Conservation (phyloP, 2,329 filamentous ascomycete species). For the Orbilia brochopaga region DNA sequence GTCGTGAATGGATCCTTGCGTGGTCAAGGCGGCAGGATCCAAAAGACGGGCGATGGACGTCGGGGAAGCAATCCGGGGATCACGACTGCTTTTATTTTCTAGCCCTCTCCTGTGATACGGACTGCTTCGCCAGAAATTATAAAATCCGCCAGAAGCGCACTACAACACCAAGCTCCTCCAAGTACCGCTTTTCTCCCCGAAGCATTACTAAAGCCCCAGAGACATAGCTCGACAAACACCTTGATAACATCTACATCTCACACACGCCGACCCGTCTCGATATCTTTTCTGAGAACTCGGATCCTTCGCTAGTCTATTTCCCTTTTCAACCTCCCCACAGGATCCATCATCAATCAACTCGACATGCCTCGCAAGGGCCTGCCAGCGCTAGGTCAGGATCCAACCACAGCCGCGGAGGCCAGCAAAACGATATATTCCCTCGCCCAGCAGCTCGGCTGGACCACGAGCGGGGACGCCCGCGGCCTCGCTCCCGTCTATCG, state of each 20-base stretch:
- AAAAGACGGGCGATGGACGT: too few species aligned
- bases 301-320: conserved; percentile 3
- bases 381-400: background rate
- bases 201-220: background rate
- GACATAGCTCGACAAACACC: too few species aligned
- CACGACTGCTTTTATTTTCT: too few species aligned
- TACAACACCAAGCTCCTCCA: background rate
- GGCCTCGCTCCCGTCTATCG: conserved; percentile 1
- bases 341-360: too few species aligned
- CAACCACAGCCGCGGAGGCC: conserved; percentile 21
- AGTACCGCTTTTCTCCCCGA: background rate
- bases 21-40: too few species aligned
- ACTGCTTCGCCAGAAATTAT: background rate
- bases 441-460: conserved; percentile 17
- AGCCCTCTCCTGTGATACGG: background rate
- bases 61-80: too few species aligned
- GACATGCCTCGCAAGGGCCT: too few species aligned
- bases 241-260: too few species aligned
- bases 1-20: too few species aligned
- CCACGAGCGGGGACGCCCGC: background rate
- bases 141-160: background rate
- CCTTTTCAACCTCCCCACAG: background rate
- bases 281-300: background rate
- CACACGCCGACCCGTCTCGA: background rate
- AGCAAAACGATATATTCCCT: conserved; percentile 1